Percentiles rank a stretch among this genome's conserved stretches.
phyloP scores from a whole-genome alignment of 2,329 filamentous ascomycete species.

The Penicillium sp. region DNA sequence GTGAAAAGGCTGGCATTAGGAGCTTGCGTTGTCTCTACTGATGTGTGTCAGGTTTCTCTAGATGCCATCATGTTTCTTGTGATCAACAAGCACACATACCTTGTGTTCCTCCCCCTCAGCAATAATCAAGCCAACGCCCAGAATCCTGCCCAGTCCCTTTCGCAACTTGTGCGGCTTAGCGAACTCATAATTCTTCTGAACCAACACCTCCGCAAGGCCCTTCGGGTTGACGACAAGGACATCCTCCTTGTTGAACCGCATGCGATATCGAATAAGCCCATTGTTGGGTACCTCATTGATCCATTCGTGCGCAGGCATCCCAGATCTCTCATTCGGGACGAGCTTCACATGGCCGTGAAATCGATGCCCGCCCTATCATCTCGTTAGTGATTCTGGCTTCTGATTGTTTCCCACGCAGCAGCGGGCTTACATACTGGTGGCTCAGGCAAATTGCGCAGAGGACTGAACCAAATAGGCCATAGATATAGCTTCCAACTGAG shows the following conservation, averaged over 20 bases:
- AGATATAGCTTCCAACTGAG: constrained; percentile 1
- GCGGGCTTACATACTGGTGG: background rate
- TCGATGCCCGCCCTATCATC: background rate
- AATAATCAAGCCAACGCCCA: constrained; percentile 17
- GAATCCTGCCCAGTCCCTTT: constrained; percentile 6
- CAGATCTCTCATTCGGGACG: constrained; percentile 2
- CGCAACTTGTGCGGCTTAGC: background rate
- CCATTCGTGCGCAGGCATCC: constrained; percentile 6
- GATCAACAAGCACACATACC: background rate
- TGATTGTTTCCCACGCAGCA: background rate
- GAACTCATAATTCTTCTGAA: constrained; percentile 5
- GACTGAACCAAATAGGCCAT: constrained; percentile 8
- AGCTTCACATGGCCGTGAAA: constrained; percentile 2
- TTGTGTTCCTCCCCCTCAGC: constrained; percentile 18
- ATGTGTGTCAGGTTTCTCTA: background rate
- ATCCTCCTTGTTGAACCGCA: constrained; percentile 4
- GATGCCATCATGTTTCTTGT: too few species aligned
- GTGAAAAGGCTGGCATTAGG: constrained; percentile 3
- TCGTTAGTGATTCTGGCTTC: background rate
- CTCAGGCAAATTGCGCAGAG: constrained; percentile 3
- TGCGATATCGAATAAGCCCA: constrained; percentile 5
- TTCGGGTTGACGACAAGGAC: constrained; percentile 3
- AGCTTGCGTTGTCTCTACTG: background rate
- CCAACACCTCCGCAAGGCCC: constrained; percentile 2
- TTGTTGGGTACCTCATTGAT: constrained; percentile 2